Conservation (phyloP, 2,329 filamentous ascomycete species). For the Chaetomium olivaceum region DNA sequence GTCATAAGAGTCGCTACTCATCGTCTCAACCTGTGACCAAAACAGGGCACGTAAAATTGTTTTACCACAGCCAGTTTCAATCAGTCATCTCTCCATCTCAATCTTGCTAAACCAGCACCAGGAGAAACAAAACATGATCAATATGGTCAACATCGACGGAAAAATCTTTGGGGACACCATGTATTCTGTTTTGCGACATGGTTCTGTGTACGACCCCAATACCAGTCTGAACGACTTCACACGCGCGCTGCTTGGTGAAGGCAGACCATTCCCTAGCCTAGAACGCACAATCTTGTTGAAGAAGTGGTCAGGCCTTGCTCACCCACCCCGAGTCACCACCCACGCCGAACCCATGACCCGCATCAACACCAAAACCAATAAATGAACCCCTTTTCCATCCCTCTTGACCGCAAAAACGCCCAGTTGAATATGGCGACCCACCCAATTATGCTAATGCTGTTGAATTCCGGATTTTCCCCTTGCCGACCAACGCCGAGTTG, state of each 20-base stretch:
- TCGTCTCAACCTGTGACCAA: not conserved
- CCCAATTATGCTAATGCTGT: constrained; percentile 33
- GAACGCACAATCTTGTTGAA: constrained; percentile 33
- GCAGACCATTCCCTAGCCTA: constrained; percentile 25
- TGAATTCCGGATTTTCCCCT: constrained; percentile 34
- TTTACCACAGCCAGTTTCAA: not conserved
- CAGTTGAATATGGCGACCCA: constrained; percentile 34
- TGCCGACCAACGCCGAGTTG: constrained; percentile 35
- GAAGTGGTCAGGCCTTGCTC: constrained; percentile 23
- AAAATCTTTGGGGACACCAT: constrained; percentile 8
- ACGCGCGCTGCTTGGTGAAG: constrained; percentile 30
- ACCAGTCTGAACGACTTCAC: constrained; percentile 22
- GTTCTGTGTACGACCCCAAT: constrained; percentile 5
- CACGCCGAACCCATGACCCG: constrained; percentile 17
- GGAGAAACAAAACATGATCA: not conserved
- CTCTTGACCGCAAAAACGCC: constrained; percentile 31
- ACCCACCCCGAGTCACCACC: constrained; percentile 8
- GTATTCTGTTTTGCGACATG: constrained; percentile 17
- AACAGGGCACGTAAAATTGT: not conserved
- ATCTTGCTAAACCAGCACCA: not conserved
- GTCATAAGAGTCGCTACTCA: not conserved
- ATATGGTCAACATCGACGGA: not conserved
- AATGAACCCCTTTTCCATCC: constrained; percentile 22
- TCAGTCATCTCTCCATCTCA: not conserved
- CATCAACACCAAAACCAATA: constrained; percentile 25